A percentile compares a stretch with the other conserved stretches of the same genome.
Conservation (phyloP, 1,284 basidiomycete genomes). For the Tilletia indica region DNA sequence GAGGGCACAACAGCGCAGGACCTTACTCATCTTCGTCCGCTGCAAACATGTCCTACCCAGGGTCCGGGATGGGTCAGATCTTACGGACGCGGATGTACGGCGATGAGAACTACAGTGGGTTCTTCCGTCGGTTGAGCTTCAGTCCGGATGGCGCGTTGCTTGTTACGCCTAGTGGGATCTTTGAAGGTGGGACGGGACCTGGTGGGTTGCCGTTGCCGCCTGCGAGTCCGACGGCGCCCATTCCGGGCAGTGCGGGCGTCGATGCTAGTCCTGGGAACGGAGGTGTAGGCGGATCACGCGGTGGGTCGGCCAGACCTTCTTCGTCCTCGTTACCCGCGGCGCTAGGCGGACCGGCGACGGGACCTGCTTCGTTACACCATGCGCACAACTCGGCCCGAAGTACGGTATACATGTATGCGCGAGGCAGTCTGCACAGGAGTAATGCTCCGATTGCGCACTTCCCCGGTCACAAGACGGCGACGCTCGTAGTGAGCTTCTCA, state of each 20-base stretch:
- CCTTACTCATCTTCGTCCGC: constrained; percentile 1
- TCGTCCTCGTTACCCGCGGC: not conserved
- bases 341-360: not conserved
- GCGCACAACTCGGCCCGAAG: constrained; percentile 57
- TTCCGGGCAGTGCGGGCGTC: not conserved
- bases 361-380: constrained; percentile 40
- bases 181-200: constrained; percentile 55
- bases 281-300: not conserved
- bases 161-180: constrained; percentile 91
- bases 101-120: constrained; percentile 91
- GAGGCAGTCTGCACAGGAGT: constrained; percentile 70
- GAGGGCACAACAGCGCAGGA: too few relatives aligned
- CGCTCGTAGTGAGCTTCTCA: constrained; percentile 88
- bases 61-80: constrained; percentile 8
- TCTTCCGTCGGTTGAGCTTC: constrained; percentile 89
- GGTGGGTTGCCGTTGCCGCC: not conserved
- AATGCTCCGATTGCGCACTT: constrained; percentile 87
- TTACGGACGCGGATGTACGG: constrained; percentile 67
- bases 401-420: constrained; percentile 90
- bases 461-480: constrained; percentile 92
- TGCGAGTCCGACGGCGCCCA: constrained; percentile 47
- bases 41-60: not conserved
- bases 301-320: not conserved
- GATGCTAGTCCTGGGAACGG: not conserved
- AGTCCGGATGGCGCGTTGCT: constrained; percentile 91